These are phyloP conservation scores for Mycena vulgaris DNA, from an alignment of 768 basidiomycete genomes.

Conservation along the genomic window DNA sequence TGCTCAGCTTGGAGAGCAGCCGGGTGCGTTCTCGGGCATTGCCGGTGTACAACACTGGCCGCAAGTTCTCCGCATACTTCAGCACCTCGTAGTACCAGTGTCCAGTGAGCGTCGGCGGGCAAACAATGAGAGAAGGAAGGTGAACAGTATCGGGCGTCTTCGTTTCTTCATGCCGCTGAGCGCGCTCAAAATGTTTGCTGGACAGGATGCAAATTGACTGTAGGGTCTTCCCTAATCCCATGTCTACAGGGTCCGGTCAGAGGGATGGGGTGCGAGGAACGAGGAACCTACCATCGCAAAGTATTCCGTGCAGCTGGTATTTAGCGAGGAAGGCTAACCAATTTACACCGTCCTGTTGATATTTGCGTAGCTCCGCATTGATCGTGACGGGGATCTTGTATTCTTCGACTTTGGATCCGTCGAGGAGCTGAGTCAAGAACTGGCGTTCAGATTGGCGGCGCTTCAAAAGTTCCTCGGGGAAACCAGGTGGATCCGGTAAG, in stretches of 20 bases:
- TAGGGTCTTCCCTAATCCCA: constrained; percentile 98
- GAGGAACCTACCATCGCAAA: constrained; percentile 87
- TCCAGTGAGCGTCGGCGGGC: constrained; percentile 97
- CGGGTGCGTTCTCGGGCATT: constrained; percentile 85
- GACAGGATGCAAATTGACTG: constrained; percentile 98
- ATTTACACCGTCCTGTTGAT: constrained; percentile 98
- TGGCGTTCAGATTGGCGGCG: constrained; percentile 90
- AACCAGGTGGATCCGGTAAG: constrained; percentile 95
- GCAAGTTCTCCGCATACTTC: constrained; percentile 90
- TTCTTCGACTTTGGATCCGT: constrained; percentile 94
- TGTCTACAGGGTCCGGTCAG: constrained; percentile 70
- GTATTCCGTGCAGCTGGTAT: constrained; percentile 97
- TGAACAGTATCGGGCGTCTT: constrained; percentile 84
- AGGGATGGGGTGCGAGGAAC: background rate
- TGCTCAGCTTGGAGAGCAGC: constrained; percentile 74
- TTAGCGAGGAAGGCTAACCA: constrained; percentile 99
- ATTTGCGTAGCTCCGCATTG: constrained; percentile 95
- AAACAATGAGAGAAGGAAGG: constrained; percentile 94
- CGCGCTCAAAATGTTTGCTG: constrained; percentile 92
- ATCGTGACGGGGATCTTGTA: constrained; percentile 90
- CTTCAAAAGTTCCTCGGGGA: constrained; percentile 89
- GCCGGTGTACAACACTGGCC: constrained; percentile 91
- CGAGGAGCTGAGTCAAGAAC: constrained; percentile 94
- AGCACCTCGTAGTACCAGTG: constrained; percentile 99
- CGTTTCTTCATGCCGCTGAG: constrained; percentile 75